A percentile compares a stretch with the other conserved stretches of the same genome.
Evolutionary conservation across 139 green algal species (phyloP).

Genomic region (Chlamydomonas asymmetrica): DNA sequence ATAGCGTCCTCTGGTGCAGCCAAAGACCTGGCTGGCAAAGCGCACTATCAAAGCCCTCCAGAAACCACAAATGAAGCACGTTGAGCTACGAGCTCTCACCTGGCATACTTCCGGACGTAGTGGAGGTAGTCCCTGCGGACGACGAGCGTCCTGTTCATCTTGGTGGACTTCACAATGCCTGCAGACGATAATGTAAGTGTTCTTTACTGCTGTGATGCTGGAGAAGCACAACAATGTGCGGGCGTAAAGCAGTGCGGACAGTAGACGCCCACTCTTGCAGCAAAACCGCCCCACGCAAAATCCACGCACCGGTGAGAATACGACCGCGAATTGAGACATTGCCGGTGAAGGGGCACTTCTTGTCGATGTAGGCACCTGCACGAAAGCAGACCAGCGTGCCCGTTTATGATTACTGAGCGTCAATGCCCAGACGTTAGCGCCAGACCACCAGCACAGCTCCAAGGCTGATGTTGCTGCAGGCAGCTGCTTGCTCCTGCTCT

Average conservation of each 20-base stretch:
- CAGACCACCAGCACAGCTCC: no score
- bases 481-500: no score
- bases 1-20: background rate
- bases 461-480: no score
- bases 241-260: background rate
- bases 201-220: slow-evolving; percentile 1
- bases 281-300: background rate
- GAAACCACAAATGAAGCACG: no score
- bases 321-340: slow-evolving; percentile 96
- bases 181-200: slow-evolving; percentile 3
- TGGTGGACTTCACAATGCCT: slow-evolving; percentile 90
- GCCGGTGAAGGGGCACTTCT: slow-evolving; percentile 99
- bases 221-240: no score
- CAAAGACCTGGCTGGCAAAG: background rate
- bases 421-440: no score
- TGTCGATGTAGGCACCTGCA: slow-evolving; percentile 98
- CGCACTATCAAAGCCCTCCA: no score
- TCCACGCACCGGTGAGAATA: slow-evolving; percentile 83
- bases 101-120: slow-evolving; percentile 97
- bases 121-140: slow-evolving; percentile 97
- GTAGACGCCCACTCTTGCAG: background rate
- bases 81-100: no score
- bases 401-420: no score
- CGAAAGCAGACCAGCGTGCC: no score
- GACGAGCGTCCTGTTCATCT: slow-evolving; percentile 98